These are phyloP conservation scores for Parathielavia appendiculata DNA, from an alignment of 495 filamentous ascomycete genomes.

Conservation along the genomic window DNA sequence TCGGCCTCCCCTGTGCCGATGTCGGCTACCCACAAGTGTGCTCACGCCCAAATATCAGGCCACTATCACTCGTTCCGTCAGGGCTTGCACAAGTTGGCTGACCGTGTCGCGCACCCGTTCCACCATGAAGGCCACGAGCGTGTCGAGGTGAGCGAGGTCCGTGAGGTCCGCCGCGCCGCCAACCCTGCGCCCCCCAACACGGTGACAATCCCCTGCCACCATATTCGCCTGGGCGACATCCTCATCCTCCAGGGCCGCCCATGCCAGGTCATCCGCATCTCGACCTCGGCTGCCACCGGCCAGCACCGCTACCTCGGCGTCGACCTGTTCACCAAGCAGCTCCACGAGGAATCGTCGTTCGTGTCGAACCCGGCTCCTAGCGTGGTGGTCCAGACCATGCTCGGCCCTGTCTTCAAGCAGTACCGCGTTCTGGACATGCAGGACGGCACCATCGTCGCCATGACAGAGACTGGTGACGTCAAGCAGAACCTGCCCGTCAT, in stretches of 20 bases:
- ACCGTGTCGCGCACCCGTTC: conserved; percentile 64
- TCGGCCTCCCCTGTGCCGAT: not conserved
- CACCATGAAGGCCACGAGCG: conserved; percentile 45
- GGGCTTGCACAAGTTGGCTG: conserved; percentile 72
- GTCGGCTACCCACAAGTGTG: conserved; percentile 21
- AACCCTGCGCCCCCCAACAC: conserved; percentile 58
- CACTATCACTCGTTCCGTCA: conserved; percentile 89
- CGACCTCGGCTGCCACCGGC: conserved; percentile 93
- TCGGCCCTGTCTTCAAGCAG: conserved; percentile 99
- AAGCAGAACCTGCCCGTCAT: conserved; percentile 93
- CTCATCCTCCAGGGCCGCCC: conserved; percentile 98
- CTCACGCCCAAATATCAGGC: conserved; percentile 47
- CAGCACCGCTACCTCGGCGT: conserved; percentile 99
- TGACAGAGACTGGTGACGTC: conserved; percentile 74
- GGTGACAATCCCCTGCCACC: conserved; percentile 98
- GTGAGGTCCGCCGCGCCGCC: conserved; percentile 29
- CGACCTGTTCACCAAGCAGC: conserved; percentile 97
- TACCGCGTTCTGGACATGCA: conserved; percentile 98
- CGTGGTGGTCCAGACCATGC: conserved; percentile 98
- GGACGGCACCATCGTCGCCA: conserved; percentile 60
- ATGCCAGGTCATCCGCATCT: conserved; percentile 99
- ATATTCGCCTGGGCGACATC: conserved; percentile 97
- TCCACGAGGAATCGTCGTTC: conserved; percentile 98
- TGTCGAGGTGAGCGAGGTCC: conserved; percentile 52
- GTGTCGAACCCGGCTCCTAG: conserved; percentile 93